phyloP scores from a whole-genome alignment of 768 basidiomycete species.

The Lepiota subincarnata region DNA sequence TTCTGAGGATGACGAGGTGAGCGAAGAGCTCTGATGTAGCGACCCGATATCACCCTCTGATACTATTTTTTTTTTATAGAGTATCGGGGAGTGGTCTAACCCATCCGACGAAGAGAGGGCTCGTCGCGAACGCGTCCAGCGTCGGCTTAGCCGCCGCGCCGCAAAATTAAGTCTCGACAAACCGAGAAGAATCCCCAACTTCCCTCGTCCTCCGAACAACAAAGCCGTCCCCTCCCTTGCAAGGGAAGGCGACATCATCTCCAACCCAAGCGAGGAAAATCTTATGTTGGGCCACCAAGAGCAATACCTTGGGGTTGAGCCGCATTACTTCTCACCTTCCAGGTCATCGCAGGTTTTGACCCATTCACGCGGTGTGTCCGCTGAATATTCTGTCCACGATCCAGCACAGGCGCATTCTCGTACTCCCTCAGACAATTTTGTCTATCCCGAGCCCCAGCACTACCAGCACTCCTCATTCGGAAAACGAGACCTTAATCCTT shows the following conservation, averaged over 20 bases:
- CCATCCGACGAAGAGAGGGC: conserved; percentile 88
- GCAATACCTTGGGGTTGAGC: conserved; percentile 10
- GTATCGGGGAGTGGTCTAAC: conserved; percentile 87
- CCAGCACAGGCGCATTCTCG: conserved; percentile 65
- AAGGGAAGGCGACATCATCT: conserved; percentile 68
- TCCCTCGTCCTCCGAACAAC: conserved; percentile 70
- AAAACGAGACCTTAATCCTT: conserved; percentile 58
- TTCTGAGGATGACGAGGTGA: conserved; percentile 73
- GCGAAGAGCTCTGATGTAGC: conserved; percentile 18
- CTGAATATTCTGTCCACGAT: conserved; percentile 57
- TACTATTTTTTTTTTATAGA: conserved; percentile 37
- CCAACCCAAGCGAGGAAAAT: conserved; percentile 84
- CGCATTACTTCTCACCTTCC: conserved; percentile 8
- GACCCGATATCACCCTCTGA: conserved; percentile 1
- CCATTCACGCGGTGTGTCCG: conserved; percentile 63
- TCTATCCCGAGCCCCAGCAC: conserved; percentile 19
- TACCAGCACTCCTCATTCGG: conserved; percentile 20
- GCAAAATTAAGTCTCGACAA: conserved; percentile 40
- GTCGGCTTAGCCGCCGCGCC: conserved; percentile 50
- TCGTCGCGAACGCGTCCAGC: conserved; percentile 59
- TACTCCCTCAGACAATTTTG: conserved; percentile 34
- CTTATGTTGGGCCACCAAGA: conserved; percentile 21
- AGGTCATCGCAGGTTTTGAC: conserved; percentile 44
- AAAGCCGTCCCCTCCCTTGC: conserved; percentile 33
- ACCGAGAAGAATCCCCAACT: conserved; percentile 72